Conservation (phyloP, 2,329 filamentous ascomycete genomes). For the Alternaria gansuensis region DNA sequence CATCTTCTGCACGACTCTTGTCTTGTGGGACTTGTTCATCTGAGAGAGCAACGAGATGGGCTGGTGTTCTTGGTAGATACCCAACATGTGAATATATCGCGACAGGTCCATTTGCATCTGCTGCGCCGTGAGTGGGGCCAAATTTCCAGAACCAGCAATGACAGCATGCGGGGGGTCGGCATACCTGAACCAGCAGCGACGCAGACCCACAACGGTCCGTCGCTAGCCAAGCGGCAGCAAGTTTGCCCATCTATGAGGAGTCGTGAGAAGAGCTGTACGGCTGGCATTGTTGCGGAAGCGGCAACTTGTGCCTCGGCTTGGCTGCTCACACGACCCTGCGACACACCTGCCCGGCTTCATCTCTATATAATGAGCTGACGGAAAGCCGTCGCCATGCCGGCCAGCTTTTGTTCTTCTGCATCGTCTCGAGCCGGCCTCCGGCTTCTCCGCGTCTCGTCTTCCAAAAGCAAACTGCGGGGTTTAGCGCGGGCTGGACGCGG, state of each 20-base stretch:
- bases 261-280: slow-evolving; percentile 25
- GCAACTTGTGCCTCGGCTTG: slow-evolving; percentile 39
- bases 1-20: slow-evolving; percentile 57
- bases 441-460: slow-evolving; percentile 32
- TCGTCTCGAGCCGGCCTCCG: slow-evolving; percentile 17
- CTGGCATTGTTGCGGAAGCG: slow-evolving; percentile 34
- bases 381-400: slow-evolving; percentile 18
- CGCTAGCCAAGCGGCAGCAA: background rate
- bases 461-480: slow-evolving; percentile 35
- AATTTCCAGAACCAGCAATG: slow-evolving; percentile 32
- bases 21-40: slow-evolving; percentile 61
- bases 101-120: slow-evolving; percentile 18
- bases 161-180: slow-evolving; percentile 22
- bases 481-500: slow-evolving; percentile 33
- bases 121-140: slow-evolving; percentile 24
- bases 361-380: slow-evolving; percentile 27
- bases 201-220: slow-evolving; percentile 29
- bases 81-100: slow-evolving; percentile 23
- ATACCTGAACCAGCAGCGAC: slow-evolving; percentile 15
- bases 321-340: slow-evolving; percentile 27
- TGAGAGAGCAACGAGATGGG: slow-evolving; percentile 31
- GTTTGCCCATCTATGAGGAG: background rate
- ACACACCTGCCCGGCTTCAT: slow-evolving; percentile 17
- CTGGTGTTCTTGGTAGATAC: slow-evolving; percentile 16
- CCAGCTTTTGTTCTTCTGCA: slow-evolving; percentile 19